Base-by-base conservation (phyloP, 2,329 filamentous ascomycete genomes). In the Chrysoporthe puriensis region DNA sequence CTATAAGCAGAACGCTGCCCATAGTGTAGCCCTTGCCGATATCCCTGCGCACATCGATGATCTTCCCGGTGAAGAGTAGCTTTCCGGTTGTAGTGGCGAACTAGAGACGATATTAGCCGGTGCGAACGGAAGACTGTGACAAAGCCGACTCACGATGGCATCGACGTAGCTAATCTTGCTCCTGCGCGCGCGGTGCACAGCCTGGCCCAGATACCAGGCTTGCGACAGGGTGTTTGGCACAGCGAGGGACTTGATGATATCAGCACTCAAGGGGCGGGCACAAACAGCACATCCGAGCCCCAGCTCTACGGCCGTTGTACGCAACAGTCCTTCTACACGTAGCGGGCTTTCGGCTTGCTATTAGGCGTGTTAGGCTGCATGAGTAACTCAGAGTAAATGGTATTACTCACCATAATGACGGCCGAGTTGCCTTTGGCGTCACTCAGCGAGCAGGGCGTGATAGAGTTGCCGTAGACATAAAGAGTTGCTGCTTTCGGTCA, bases 21-120 rank as follows among this genome's bases (percentile, higher is more conserved):
- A 80, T 78, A 1, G 80, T 81, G 72, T 81, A 81, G 13, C 80
- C 80, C 4, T 77, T 77, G 8, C 74, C 75, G 2, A 82, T 73
- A 50, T 77, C 76, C 13, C 80, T 75, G n/a, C 73, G 72, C 1
- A 81, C 79, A 52, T 80, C 77, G 34, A 79, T 54, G n/a, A 81
- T 78, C 66, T 82, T 81, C 26, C 80, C 79, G 0, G 74, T 77
- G 54, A 77, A 81, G 1, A 81, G 74, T 0, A 80, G 69, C 48
- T 76, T 76, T 56, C 78, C 78, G 32, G 75, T 74, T 18, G 75
- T 78, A 4, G 69, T 62, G 46, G 69, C 63, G 16, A 72, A 32
- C 48, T 52, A 32, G 21, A 52, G 11, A 52, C 7, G n/a, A 14
- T 5, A 32, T 52, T 21, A 52, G 11, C 5, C 11, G 48, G 4